Evolutionary conservation across 169 alveolate species (phyloP).

Genomic region (Cryptosporidium baileyi): DNA sequence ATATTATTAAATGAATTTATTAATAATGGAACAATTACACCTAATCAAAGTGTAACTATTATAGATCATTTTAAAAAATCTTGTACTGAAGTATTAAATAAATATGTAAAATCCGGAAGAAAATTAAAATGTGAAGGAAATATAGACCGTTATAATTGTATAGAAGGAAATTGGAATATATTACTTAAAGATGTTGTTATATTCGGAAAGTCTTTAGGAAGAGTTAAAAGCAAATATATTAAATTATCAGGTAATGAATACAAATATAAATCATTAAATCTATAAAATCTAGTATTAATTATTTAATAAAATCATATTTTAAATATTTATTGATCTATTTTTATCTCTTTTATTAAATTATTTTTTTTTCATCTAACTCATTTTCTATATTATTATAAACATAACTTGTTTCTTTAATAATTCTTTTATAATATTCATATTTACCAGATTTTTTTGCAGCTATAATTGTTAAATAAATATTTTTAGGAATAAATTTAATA

Average conservation of each 20-base stretch:
- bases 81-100: conserved; percentile 30
- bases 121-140: conserved; percentile 30
- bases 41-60: conserved; percentile 19
- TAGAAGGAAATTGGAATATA: conserved; percentile 55
- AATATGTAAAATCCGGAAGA: conserved; percentile 25
- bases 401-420: too few relatives aligned
- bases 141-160: conserved; percentile 28
- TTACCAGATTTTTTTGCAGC: neutral
- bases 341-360: too few relatives aligned
- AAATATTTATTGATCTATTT: too few relatives aligned
- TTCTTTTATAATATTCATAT: too few relatives aligned
- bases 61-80: conserved; percentile 14
- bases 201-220: conserved; percentile 47
- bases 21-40: conserved; percentile 1
- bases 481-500: neutral
- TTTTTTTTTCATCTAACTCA: too few relatives aligned
- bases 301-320: neutral
- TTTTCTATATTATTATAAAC: too few relatives aligned
- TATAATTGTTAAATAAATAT: neutral
- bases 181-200: neutral
- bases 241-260: conserved; percentile 29
- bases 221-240: conserved; percentile 38
- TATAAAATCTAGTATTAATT: too few relatives aligned
- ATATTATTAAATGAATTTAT: conserved; percentile 20
- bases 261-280: neutral